Evolutionary conservation across 2,329 filamentous ascomycete genomes (phyloP).

Genomic region (Beauveria sp.): DNA sequence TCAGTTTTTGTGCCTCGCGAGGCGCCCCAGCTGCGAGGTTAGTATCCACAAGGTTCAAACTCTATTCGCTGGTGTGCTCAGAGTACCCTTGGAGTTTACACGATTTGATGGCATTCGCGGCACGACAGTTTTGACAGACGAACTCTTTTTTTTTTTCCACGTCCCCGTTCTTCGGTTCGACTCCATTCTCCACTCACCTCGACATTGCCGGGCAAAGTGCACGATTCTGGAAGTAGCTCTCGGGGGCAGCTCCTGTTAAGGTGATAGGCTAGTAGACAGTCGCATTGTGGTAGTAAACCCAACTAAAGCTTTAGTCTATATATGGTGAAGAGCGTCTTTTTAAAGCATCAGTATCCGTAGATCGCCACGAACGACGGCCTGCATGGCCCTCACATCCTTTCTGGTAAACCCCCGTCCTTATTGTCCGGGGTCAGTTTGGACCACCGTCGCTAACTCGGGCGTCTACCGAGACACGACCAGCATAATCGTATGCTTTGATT

Average conservation of each 20-base stretch:
- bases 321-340: not conserved
- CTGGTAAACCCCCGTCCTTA: not conserved
- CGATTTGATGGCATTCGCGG: not conserved
- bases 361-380: not conserved
- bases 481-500: not conserved
- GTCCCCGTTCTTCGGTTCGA: not conserved
- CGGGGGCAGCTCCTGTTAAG: not conserved
- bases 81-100: not conserved
- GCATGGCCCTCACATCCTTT: not conserved
- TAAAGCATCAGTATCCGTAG: not conserved
- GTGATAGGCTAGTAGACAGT: not conserved
- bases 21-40: conserved; percentile 2
- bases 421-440: not conserved
- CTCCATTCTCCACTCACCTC: not conserved
- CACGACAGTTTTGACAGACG: not conserved
- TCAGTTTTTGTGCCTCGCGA: not conserved
- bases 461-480: not conserved
- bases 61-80: not conserved
- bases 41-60: conserved; percentile 4
- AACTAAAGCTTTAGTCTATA: not conserved
- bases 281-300: too few relatives aligned
- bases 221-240: not conserved
- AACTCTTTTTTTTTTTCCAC: not conserved
- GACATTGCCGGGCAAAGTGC: not conserved
- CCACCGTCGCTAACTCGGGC: not conserved